Base-by-base conservation (phyloP, 306 rosid genomes). In the Glycine soja region DNA sequence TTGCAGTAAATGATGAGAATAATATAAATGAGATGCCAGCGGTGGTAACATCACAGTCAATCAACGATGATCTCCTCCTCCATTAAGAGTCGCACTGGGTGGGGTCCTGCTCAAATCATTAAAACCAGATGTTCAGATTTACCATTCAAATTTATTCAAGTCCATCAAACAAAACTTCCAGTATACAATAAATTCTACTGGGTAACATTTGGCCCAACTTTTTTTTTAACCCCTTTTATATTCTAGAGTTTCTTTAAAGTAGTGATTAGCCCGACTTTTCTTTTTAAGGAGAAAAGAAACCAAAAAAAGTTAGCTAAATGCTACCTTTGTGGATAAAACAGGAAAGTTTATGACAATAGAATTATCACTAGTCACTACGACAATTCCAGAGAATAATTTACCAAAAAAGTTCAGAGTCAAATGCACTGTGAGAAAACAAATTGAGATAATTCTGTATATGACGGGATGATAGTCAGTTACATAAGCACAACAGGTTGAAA, bases 31-130 rank as follows among this genome's bases (percentile, higher is more conserved):
- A 30, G 77, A 70, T 57, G 78, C 87, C 30, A 48, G 45, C 12
- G 47, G 74, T 40, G 85, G 38, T 57, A 78, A 78, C 75, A 74
- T 72, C 88, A 24, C 46, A 0, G 66, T 72, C 75, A 61, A 82
- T 93, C 89, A 90, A 58, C 72, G 92, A 87, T 84, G 82, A 72
- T 89, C 90, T 70, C 90, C 90, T 70, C 89, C 86, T 81, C 95
- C 90, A 53, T 86, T 88, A 59, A 74, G 86, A 45, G 82, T 71
- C 54, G 71, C 64, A 30, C 81, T 40, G 66, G 90, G 82, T 50
- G 70, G 66, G 86, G 92, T 88, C 93, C 98, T 94, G 92, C 84
- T 74, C 81, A 71, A 54, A 77, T 77, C 87, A 85, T 34, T 65
- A 82, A 85, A 69, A 72, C 12, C 70, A 75, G 5, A 81, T 18